Evolutionary conservation across 2,329 filamentous ascomycete species (phyloP).

Genomic region (Fusarium bulbicola): DNA sequence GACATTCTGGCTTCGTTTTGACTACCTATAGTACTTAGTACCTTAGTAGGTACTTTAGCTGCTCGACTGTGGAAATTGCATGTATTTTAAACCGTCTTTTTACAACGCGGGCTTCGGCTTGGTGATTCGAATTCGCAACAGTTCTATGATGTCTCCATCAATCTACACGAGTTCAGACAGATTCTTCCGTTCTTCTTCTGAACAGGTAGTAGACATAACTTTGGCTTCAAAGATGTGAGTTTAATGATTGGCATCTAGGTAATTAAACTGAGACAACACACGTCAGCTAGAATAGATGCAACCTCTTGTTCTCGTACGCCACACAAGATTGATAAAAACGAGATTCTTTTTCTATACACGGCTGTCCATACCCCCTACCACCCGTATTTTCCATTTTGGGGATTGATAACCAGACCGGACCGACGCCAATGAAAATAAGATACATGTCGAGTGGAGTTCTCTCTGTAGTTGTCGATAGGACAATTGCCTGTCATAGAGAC

Average conservation of each 20-base stretch:
- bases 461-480: constrained; percentile 27
- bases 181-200: background rate
- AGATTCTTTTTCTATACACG: constrained; percentile 31
- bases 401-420: constrained; percentile 32
- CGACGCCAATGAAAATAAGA: constrained; percentile 35
- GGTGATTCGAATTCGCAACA: background rate
- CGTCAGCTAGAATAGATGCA: too few relatives aligned
- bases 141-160: background rate
- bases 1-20: background rate
- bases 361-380: background rate
- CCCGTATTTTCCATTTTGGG: constrained; percentile 21
- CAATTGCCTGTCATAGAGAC: constrained; percentile 33
- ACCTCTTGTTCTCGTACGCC: background rate
- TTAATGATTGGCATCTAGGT: background rate
- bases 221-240: background rate
- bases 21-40: background rate
- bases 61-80: background rate
- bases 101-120: background rate
- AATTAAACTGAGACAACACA: too few relatives aligned
- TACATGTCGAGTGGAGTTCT: constrained; percentile 42
- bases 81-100: background rate
- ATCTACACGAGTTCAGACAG: background rate
- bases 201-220: background rate
- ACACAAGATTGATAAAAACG: background rate
- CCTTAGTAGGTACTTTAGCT: background rate